A percentile compares a stretch with the other conserved stretches of the same genome.
Evolutionary conservation across 257 asterid genomes (phyloP).

Genomic region (Leptodermis oblonga): DNA sequence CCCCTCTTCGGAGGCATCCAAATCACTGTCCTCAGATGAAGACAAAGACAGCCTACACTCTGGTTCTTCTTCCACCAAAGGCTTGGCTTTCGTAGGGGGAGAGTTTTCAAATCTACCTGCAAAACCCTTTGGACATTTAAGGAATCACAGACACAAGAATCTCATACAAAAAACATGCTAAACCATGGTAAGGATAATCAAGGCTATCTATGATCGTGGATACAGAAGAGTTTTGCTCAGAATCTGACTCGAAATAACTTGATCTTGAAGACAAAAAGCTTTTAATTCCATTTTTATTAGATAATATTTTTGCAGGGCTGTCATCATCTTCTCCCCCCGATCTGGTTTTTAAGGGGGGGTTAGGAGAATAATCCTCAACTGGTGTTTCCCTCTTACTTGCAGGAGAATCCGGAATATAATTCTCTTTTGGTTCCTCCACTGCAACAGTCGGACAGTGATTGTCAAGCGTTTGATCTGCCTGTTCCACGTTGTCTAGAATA

Average conservation of each 20-base stretch:
- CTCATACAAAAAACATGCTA: conserved; percentile 13
- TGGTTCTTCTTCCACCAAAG: conserved; percentile 38
- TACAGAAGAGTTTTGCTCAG: conserved; percentile 43
- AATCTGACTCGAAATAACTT: conserved; percentile 33
- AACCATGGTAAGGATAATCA: conserved; percentile 12
- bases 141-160: conserved; percentile 28
- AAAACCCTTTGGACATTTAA: conserved; percentile 43
- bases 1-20: conserved; percentile 50
- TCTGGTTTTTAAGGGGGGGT: conserved; percentile 26
- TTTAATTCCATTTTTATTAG: conserved; percentile 39
- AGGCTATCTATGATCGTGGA: conserved; percentile 37
- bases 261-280: conserved; percentile 39
- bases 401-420: conserved; percentile 28
- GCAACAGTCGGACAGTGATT: conserved; percentile 33
- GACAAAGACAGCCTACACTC: conserved; percentile 34
- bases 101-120: conserved; percentile 32
- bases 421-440: conserved; percentile 31
- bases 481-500: conserved; percentile 24
- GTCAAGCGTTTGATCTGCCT: conserved; percentile 26
- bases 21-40: conserved; percentile 39
- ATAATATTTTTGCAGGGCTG: conserved; percentile 29
- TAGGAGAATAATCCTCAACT: conserved; percentile 25
- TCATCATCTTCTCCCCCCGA: conserved; percentile 34
- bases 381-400: conserved; percentile 35
- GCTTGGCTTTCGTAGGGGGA: conserved; percentile 37